These are phyloP conservation scores for Monosporascus sp. DNA, from an alignment of 2,329 filamentous ascomycete species.

Conservation along the genomic window DNA sequence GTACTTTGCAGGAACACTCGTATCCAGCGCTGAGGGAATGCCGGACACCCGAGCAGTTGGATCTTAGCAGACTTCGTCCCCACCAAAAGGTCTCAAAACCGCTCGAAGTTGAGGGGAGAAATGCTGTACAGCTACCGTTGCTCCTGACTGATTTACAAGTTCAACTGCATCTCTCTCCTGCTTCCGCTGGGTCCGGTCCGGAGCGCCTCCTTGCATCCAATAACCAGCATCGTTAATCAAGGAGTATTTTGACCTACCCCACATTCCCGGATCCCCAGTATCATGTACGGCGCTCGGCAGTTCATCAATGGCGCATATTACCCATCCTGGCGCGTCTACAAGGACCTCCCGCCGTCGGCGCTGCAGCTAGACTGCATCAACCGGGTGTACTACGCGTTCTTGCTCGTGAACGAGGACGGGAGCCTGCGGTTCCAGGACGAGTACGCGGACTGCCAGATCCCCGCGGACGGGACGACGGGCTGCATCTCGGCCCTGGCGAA, in stretches of 20 bases:
- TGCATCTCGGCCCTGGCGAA: conserved; percentile 55
- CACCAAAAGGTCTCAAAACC: too few relatives aligned
- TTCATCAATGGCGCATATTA: conserved; percentile 54
- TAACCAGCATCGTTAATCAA: too few relatives aligned
- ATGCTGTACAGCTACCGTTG: too few relatives aligned
- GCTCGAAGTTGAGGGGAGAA: too few relatives aligned
- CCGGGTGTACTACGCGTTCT: conserved; percentile 58
- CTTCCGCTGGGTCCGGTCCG: too few relatives aligned
- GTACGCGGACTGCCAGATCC: conserved; percentile 57
- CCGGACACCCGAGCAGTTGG: too few relatives aligned
- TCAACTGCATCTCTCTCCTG: too few relatives aligned
- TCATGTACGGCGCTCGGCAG: conserved; percentile 5
- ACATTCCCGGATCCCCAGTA: not conserved
- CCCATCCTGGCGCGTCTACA: conserved; percentile 55
- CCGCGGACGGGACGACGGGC: conserved; percentile 53
- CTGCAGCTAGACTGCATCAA: conserved; percentile 50
- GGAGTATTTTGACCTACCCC: too few relatives aligned
- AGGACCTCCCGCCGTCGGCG: conserved; percentile 47
- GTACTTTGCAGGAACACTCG: not conserved
- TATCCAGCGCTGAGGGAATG: not conserved
- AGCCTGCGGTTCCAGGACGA: conserved; percentile 53
- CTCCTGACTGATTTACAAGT: too few relatives aligned
- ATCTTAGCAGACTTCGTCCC: too few relatives aligned
- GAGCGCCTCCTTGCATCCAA: too few relatives aligned
- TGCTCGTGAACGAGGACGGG: conserved; percentile 33